phyloP scores from a whole-genome alignment of 768 basidiomycete species.

The Tulasnella sp. region DNA sequence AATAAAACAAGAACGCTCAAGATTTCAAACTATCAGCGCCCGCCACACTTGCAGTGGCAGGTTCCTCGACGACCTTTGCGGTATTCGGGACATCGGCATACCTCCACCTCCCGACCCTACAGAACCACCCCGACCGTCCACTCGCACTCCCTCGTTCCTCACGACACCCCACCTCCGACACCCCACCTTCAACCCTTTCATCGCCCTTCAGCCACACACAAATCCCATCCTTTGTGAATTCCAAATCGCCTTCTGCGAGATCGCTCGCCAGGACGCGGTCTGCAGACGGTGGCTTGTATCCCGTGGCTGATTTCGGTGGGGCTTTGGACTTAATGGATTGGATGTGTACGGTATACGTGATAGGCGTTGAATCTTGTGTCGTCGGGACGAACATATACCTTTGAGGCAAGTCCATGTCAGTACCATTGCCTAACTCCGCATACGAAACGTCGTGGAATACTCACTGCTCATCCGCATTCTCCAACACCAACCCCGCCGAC shows the following conservation, averaged over 20 bases:
- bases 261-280: neutral
- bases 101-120: neutral
- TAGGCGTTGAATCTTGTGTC: neutral
- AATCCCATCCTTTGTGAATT: slow-evolving; percentile 8
- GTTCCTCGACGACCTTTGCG: too few species aligned
- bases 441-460: neutral
- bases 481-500: neutral
- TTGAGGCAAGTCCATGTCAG: neutral
- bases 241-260: neutral
- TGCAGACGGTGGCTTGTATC: neutral
- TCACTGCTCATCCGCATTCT: slow-evolving; percentile 9
- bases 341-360: neutral
- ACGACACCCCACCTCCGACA: neutral
- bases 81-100: neutral
- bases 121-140: slow-evolving; percentile 2
- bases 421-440: neutral
- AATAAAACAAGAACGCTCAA: too few species aligned
- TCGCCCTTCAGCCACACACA: neutral
- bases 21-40: too few species aligned
- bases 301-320: neutral
- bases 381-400: neutral
- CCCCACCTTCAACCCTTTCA: neutral
- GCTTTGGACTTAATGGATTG: neutral
- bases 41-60: too few species aligned
- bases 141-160: neutral